Conservation (phyloP, 305 asterid species). For the Fraxinus nigra region DNA sequence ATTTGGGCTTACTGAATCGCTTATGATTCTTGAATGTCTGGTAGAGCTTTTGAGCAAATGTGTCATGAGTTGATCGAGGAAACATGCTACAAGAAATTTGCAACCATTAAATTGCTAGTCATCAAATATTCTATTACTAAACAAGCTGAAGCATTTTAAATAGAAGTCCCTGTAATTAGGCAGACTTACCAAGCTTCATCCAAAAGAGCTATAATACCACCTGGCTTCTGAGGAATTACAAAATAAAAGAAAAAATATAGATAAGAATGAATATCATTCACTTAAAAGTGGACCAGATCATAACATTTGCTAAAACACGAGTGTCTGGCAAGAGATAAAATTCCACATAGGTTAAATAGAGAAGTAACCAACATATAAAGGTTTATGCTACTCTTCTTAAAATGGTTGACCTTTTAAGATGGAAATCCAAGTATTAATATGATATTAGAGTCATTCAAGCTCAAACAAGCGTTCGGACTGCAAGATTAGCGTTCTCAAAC, state of each 20-base stretch:
- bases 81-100: constrained; percentile 70
- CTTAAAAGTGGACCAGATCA: background rate
- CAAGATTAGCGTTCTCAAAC: background rate
- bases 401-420: background rate
- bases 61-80: constrained; percentile 93
- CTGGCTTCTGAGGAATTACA: constrained; percentile 61
- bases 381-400: background rate
- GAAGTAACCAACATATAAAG: background rate
- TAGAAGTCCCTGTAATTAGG: background rate
- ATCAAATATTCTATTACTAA: constrained; percentile 13
- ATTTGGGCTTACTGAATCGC: constrained; percentile 95
- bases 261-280: background rate
- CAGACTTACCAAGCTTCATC: constrained; percentile 76
- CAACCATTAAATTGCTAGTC: constrained; percentile 16
- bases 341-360: background rate
- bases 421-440: background rate
- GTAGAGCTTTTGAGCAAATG: constrained; percentile 93
- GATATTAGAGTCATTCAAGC: background rate
- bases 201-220: constrained; percentile 78
- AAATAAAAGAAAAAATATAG: background rate
- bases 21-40: constrained; percentile 79
- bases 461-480: background rate
- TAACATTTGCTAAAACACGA: background rate
- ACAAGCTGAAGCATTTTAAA: constrained; percentile 16
- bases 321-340: background rate